Base-by-base conservation (phyloP, 352 stramenopile genomes). In the Pythium vanterpoolii region DNA sequence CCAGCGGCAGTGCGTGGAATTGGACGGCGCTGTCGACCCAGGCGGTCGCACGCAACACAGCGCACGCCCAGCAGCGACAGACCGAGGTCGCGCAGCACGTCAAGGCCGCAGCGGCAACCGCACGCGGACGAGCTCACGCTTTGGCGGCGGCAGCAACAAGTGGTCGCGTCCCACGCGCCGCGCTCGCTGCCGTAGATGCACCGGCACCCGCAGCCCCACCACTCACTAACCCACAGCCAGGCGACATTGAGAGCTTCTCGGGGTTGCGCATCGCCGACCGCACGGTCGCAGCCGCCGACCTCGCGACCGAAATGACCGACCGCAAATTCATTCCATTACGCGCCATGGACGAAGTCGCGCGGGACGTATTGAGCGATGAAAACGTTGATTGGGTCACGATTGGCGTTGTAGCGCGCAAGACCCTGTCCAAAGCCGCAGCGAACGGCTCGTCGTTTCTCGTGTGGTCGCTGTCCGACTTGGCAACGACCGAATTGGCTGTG, bases 331-430 rank as follows among this genome's bases (percentile, higher is more conserved):
- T 94, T 43, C 47, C 75, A 40, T 46, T 94, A 27, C 64, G 71
- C 30, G 43, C 72, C 8, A 79, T 94, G 70, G 85, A 94, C 39
- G 61, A 56, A 4, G 69, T 82, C 21, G 65, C 75, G 5, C 77
- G 69, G 27, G 69, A 79, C 26, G 80, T 73, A 0, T 77, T 94
- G 48, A 80, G 71, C 9, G 74, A 87, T 59, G 65, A 79, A 45
- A 49, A 73, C 23, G 82, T 93, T 7, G 85, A 94, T 53, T 94
- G 85, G 85, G 82, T 91, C 40, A 91, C 80, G 34, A 90, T 94
- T 56, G 85, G 82, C 26, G 85, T 91, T 18, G 55, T 92, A 28
- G 73, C 72, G 27, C 69, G 82, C 39, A 94, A 91, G 62, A 89
- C 79, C 14, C 55, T 87, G 40, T 88, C 83, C 31, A 89, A 90